phyloP scores from a whole-genome alignment of 2,329 filamentous ascomycete species.

The Fusarium proliferatum region DNA sequence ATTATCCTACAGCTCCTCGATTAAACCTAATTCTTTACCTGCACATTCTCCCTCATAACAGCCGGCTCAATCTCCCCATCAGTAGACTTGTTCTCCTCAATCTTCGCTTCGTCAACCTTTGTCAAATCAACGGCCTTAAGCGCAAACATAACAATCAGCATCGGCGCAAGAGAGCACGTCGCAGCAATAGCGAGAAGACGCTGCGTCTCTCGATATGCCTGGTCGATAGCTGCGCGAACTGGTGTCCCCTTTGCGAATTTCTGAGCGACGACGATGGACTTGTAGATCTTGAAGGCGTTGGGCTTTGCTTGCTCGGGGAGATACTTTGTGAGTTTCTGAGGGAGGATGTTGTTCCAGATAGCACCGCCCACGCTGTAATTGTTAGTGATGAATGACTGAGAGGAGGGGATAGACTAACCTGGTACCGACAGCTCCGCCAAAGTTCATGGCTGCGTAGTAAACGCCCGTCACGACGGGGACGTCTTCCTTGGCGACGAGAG shows the following conservation, averaged over 20 bases:
- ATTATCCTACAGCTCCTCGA: fast-evolving
- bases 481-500: conserved; percentile 48
- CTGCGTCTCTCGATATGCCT: conserved; percentile 45
- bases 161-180: conserved; percentile 37
- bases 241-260: conserved; percentile 39
- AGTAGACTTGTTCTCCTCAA: conserved; percentile 19
- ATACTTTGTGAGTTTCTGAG: conserved; percentile 40
- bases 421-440: conserved; percentile 47
- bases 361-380: conserved; percentile 48
- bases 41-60: not conserved
- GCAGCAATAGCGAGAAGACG: conserved; percentile 44
- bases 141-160: conserved; percentile 43
- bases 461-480: conserved; percentile 52
- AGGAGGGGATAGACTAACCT: conserved; percentile 17
- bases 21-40: not conserved
- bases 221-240: conserved; percentile 40
- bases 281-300: conserved; percentile 44
- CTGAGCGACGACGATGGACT: conserved; percentile 45
- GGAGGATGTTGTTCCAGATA: conserved; percentile 50
- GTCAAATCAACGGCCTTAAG: conserved; percentile 41
- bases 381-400: not conserved
- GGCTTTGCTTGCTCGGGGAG: conserved; percentile 36
- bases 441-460: conserved; percentile 51
- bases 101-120: conserved; percentile 28
- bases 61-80: not conserved